A percentile compares a stretch with the other conserved stretches of the same genome.
phyloP scores from a whole-genome alignment of 2,329 filamentous ascomycete species.

The Botrytis cinerea region DNA sequence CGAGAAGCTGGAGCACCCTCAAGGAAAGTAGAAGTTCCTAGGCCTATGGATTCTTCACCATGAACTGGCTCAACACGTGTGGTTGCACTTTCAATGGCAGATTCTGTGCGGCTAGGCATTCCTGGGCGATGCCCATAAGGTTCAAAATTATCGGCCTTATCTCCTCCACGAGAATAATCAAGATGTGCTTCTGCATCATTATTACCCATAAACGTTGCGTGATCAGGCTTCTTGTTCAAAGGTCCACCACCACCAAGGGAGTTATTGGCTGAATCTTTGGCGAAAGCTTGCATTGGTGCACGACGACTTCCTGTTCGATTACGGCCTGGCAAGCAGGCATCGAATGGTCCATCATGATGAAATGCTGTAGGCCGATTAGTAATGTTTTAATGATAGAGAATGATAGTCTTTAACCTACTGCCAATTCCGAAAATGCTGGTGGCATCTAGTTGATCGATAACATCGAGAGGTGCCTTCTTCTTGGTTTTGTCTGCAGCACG shows the following conservation, averaged over 20 bases:
- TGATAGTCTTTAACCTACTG: conserved; percentile 56
- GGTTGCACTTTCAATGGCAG: conserved; percentile 66
- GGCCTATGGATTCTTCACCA: conserved; percentile 77
- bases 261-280: conserved; percentile 90
- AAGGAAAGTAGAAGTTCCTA: conserved; percentile 93
- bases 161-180: conserved; percentile 61
- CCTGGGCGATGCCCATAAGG: conserved; percentile 44
- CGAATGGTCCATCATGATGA: conserved; percentile 96
- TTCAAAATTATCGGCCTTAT: conserved; percentile 47
- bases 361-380: conserved; percentile 64
- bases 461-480: conserved; percentile 60
- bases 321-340: conserved; percentile 91
- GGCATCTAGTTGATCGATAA: conserved; percentile 96
- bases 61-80: conserved; percentile 72
- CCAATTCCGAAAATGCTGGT: conserved; percentile 94
- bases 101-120: conserved; percentile 27
- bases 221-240: conserved; percentile 76
- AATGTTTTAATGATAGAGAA: background rate
- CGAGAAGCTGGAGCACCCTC: conserved; percentile 89
- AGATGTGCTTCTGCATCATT: conserved; percentile 71
- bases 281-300: conserved; percentile 95
- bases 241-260: conserved; percentile 85
- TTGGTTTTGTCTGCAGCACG: conserved; percentile 46
- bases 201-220: conserved; percentile 82
- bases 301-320: conserved; percentile 81